Percentiles rank a stretch among this genome's conserved stretches.
These are phyloP conservation scores for Pseudogymnoascus sp. DNA, from an alignment of 2,329 filamentous ascomycete genomes.

Conservation along the genomic window DNA sequence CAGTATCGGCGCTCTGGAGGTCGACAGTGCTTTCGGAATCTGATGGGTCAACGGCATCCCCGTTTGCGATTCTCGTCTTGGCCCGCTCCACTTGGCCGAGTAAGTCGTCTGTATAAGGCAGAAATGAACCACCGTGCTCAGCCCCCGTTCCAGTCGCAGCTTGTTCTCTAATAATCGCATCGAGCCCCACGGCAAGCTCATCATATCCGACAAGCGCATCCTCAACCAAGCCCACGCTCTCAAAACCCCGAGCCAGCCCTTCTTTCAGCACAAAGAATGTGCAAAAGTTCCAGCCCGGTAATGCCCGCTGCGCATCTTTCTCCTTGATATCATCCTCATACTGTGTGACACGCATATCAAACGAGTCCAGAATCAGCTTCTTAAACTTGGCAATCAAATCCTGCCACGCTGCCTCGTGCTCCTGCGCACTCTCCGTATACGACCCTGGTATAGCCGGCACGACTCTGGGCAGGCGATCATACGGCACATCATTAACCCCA, in stretches of 20 bases:
- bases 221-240: constrained; percentile 91
- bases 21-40: constrained; percentile 39
- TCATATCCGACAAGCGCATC: constrained; percentile 94
- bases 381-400: constrained; percentile 85
- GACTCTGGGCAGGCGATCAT: constrained; percentile 54
- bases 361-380: constrained; percentile 75
- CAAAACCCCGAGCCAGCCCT: constrained; percentile 84
- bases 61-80: constrained; percentile 34
- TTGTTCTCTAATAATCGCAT: constrained; percentile 73
- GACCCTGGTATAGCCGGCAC: constrained; percentile 55
- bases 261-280: constrained; percentile 98
- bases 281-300: constrained; percentile 98
- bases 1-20: constrained; percentile 38
- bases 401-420: constrained; percentile 73
- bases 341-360: constrained; percentile 81
- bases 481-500: constrained; percentile 59
- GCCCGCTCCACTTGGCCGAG: constrained; percentile 50
- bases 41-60: constrained; percentile 31
- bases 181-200: constrained; percentile 80
- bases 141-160: constrained; percentile 48
- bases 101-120: constrained; percentile 66
- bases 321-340: constrained; percentile 98
- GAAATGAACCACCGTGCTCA: constrained; percentile 64
- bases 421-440: constrained; percentile 64
- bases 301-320: constrained; percentile 73